Conservation (phyloP, 2,329 filamentous ascomycete genomes). For the Penicillium crustosum region DNA sequence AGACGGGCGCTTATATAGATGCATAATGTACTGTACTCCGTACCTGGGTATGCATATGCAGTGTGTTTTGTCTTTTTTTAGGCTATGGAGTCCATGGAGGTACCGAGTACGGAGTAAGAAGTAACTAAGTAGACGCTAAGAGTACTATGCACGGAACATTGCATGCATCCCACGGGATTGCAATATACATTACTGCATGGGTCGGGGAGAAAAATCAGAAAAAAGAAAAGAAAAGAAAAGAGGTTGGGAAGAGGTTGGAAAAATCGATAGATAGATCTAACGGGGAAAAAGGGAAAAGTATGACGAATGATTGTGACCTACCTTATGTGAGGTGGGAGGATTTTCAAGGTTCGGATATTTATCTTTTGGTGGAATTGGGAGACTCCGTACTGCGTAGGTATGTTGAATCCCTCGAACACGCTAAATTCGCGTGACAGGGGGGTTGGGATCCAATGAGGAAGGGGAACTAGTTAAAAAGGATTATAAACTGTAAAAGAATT, state of each 20-base stretch:
- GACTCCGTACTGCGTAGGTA: no score
- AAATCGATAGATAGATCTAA: conserved; percentile 19
- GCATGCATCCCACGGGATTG: conserved; percentile 12
- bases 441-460: conserved; percentile 15
- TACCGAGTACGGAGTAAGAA: background rate
- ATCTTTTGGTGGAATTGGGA: no score
- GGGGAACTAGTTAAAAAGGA: background rate
- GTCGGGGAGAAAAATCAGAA: background rate
- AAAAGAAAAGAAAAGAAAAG: background rate
- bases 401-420: conserved; percentile 18
- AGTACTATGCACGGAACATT: conserved; percentile 14
- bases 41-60: conserved; percentile 7
- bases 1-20: conserved; percentile 24
- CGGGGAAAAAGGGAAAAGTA: background rate
- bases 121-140: background rate
- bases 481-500: background rate
- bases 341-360: conserved; percentile 8
- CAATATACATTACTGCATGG: background rate
- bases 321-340: conserved; percentile 23
- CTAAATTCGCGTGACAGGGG: conserved; percentile 21
- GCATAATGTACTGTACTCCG: no score
- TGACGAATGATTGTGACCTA: conserved; percentile 12
- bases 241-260: conserved; percentile 8
- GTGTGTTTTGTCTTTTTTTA: conserved; percentile 16
- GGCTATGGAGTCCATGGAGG: background rate